Evolutionary conservation across 441 rosid species (phyloP), one percentile per base, ranked within the genome.

Genomic region (Bocquillonia castaneifolia): DNA sequence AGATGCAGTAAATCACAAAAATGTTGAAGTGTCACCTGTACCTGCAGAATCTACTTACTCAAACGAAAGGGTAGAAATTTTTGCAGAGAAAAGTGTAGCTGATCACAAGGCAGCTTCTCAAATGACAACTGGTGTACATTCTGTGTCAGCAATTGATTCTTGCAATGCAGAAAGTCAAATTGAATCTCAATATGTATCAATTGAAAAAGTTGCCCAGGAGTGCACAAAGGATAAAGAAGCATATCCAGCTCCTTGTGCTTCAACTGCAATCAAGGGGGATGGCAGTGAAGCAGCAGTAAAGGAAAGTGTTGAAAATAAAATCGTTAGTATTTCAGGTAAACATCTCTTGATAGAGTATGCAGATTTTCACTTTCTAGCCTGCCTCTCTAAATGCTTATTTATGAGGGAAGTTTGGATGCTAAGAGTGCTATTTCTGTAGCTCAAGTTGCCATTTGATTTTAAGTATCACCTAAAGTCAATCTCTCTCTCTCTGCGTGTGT

Each of bases 311-410:
- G 81, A 59, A 55, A 63, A 69, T 60, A 79, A 71, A 66, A 71
- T 69, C 42, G 57, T 67, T 28, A 73, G 73, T 22, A 76, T 59
- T 69, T 72, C 86, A 72, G 99, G 97, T 92, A 71, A 75, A 66
- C 62, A 59, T 40, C 57, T 67, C 47, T 61, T 55, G n/a, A n/a
- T n/a, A n/a, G n/a, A n/a, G n/a, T 66, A 55, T 39, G 3, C 40
- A 18, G 9, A 20, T 36, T 48, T 2, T 60, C 0, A 45, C 17
- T 64, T 51, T 63, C 67, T 50, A 32, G 67, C n/a, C 26, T 42
- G 10, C 13, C 3, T 40, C 44, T 40, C 2, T 1, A 15, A 40
- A 10, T 40, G 44, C 7, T 50, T 50, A 1, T n/a, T 20, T 50
- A 7, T 50, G 20, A 50, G 54, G 54, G 2, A n/a, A 13, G 6